Conservation (phyloP, 352 stramenopile species). For the Thraustochytrium striatum region DNA sequence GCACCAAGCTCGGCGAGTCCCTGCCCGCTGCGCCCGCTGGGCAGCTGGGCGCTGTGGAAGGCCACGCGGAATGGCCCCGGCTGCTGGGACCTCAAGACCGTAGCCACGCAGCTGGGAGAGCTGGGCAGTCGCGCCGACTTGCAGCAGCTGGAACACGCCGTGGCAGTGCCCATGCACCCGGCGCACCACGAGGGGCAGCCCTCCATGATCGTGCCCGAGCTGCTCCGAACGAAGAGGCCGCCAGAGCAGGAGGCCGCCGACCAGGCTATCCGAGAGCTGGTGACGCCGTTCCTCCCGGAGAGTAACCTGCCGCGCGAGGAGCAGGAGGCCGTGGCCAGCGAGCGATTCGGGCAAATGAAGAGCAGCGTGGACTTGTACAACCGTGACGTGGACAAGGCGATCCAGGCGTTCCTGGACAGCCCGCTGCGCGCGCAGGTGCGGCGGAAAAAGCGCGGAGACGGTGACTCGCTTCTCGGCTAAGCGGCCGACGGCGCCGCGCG, state of each 20-base stretch:
- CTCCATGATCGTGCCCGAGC: constrained; percentile 28
- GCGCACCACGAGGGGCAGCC: constrained; percentile 17
- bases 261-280: constrained; percentile 5
- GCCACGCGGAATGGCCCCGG: constrained; percentile 26
- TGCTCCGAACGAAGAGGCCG: constrained; percentile 32
- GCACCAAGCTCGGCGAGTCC: no score
- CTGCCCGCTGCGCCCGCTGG: constrained; percentile 7
- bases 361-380: constrained; percentile 18
- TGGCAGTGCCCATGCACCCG: constrained; percentile 8
- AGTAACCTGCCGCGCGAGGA: background rate
- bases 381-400: constrained; percentile 7
- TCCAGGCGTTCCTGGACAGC: background rate
- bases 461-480: background rate
- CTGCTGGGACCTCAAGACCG: constrained; percentile 34
- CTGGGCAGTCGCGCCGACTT: background rate
- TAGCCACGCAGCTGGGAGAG: constrained; percentile 22
- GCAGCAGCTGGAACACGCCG: constrained; percentile 22
- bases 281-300: constrained; percentile 14
- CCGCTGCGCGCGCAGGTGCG: background rate
- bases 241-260: constrained; percentile 38
- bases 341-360: background rate
- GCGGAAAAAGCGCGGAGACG: constrained; percentile 16
- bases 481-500: background rate
- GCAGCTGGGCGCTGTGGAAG: background rate
- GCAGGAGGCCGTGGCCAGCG: constrained; percentile 15